Evolutionary conservation across 768 basidiomycete genomes (phyloP), one percentile per base, ranked within the genome.

Genomic region (Lactifluus hygrophoroides): DNA sequence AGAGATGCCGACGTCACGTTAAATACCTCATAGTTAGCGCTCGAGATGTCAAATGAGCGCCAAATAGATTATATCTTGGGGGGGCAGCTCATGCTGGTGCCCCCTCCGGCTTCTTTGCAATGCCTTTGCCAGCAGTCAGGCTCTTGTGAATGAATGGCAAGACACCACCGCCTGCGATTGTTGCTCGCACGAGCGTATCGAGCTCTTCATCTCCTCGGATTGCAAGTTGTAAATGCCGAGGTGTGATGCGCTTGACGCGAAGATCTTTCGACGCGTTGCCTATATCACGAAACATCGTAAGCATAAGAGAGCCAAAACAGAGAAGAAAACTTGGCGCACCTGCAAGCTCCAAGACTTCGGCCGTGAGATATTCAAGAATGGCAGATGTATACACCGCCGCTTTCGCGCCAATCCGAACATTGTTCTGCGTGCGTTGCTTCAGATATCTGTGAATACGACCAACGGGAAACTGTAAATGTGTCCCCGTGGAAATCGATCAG

Each of bases 191-290:
- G 58, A 98, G 84, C 17, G 84, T 87, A 69, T 97, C 94, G n/a
- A 97, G 85, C 69, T 97, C 94, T 71, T 96, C 94, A 71, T 98
- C 94, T 34, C 94, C 94, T 60, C 94, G 88, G 64, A 98, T 97
- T 27, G 94, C 94, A 28, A 96, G 83, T 71, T 96, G 94, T 63
- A 97, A 72, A 74, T 98, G 94, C 65, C 94, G 86, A 17, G 94
- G 94, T 0, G 92, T 95, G 70, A 98, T 94, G 72, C 94, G 91
- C 72, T 96, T 97, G 47, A 95, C 93, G 50, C 88, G 83, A n/a
- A 96, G 80, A 75, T 98, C 94, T 69, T 96, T 95, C 2, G 94
- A 95, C 28, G 94, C 94, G 71, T 97, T 97, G 23, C 94, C 94
- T 94, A 60, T 16, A n/a, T 8, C 45, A 5, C 58, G 32, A 3